These are phyloP conservation scores for Phlegmacium glaucopus DNA, from an alignment of 768 basidiomycete species.

Conservation along the genomic window DNA sequence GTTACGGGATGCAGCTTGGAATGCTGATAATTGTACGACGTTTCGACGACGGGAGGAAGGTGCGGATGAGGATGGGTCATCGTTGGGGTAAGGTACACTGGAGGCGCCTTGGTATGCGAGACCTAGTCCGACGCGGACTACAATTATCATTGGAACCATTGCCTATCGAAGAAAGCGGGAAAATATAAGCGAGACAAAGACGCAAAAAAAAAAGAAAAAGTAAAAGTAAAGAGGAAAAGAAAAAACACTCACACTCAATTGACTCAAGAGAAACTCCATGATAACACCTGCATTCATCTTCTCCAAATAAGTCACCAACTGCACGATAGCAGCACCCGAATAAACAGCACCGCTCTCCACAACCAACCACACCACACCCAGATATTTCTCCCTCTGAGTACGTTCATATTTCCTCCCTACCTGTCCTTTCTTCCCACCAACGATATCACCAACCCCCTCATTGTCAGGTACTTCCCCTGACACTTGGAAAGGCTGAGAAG, in stretches of 20 bases:
- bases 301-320: conserved; percentile 20
- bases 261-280: conserved; percentile 22
- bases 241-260: conserved; percentile 20
- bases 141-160: conserved; percentile 21
- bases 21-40: conserved; percentile 4
- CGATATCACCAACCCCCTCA: background rate
- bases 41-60: background rate
- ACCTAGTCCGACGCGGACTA: conserved; percentile 22
- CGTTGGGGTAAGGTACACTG: background rate
- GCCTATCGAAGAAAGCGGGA: conserved; percentile 2
- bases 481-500: conserved; percentile 8
- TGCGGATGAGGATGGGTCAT: background rate
- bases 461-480: background rate
- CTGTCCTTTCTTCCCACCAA: conserved; percentile 7
- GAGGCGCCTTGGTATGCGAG: conserved; percentile 16
- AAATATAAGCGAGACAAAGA: background rate
- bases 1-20: conserved; percentile 5
- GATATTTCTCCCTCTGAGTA: conserved; percentile 13
- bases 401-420: background rate
- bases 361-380: conserved; percentile 20
- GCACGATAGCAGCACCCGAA: conserved; percentile 21
- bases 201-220: no score
- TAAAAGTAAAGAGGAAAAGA: background rate
- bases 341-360: conserved; percentile 24
- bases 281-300: conserved; percentile 28